A percentile compares a stretch with the other conserved stretches of the same genome.
These are phyloP conservation scores for Termitomyces titanicus DNA, from an alignment of 768 basidiomycete species.

Conservation along the genomic window DNA sequence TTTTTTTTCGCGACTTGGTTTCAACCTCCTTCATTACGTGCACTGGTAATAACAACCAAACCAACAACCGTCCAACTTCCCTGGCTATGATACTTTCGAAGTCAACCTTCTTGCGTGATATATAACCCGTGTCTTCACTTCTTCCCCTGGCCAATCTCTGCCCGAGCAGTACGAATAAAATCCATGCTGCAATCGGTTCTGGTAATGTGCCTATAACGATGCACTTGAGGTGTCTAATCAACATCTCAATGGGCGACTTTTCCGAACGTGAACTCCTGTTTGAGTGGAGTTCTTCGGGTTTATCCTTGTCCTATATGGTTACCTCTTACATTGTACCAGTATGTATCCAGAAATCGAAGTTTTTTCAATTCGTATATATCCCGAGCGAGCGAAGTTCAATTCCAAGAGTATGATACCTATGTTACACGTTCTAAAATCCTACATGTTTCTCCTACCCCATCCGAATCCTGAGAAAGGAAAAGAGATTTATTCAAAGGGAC, in stretches of 20 bases:
- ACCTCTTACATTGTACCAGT: background rate
- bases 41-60: too few relatives aligned
- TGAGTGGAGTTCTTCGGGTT: constrained; percentile 28
- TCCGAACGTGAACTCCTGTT: constrained; percentile 31
- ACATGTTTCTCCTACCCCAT: too few relatives aligned
- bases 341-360: background rate
- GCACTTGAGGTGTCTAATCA: constrained; percentile 51
- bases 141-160: constrained; percentile 59
- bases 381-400: background rate
- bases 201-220: constrained; percentile 67
- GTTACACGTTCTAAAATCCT: background rate
- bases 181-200: constrained; percentile 76
- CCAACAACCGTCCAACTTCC: too few relatives aligned
- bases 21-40: too few relatives aligned
- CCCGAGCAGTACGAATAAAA: constrained; percentile 58
- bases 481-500: constrained; percentile 1
- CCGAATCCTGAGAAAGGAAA: background rate
- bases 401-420: too few relatives aligned
- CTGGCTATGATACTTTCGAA: background rate
- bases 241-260: constrained; percentile 47
- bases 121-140: constrained; percentile 6
- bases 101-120: background rate
- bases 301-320: constrained; percentile 32
- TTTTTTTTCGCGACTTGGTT: background rate
- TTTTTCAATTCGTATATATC: background rate